These are phyloP conservation scores for Mycena olivaceomarginata DNA, from an alignment of 768 basidiomycete species.

Conservation along the genomic window DNA sequence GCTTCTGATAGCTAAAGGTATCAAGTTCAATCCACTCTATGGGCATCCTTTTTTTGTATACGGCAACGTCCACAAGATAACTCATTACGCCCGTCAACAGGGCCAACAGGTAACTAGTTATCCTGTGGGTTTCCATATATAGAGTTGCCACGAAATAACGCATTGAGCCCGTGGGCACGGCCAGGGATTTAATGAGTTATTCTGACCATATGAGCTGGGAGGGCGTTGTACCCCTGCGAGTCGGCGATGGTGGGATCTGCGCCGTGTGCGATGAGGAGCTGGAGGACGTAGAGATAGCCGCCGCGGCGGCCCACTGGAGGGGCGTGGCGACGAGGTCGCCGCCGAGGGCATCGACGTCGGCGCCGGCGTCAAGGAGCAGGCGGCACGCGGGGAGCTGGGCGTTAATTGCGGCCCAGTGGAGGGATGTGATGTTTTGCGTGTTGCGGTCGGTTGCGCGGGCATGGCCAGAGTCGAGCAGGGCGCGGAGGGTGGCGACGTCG, in stretches of 20 bases:
- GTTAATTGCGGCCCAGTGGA: constrained; percentile 99
- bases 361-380: constrained; percentile 92
- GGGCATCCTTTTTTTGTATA: too few species aligned
- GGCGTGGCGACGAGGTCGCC: constrained; percentile 97
- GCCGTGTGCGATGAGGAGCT: constrained; percentile 86
- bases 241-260: constrained; percentile 78
- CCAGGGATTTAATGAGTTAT: too few species aligned
- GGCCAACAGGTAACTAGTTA: too few species aligned
- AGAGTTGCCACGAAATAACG: too few species aligned
- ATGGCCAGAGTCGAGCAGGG: constrained; percentile 78
- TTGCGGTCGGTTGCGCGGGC: constrained; percentile 88
- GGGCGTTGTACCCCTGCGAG: constrained; percentile 96
- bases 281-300: constrained; percentile 97
- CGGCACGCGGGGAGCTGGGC: constrained; percentile 93
- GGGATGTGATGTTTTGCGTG: constrained; percentile 92
- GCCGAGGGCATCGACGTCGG: constrained; percentile 95
- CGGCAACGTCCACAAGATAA: too few species aligned
- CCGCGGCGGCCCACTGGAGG: constrained; percentile 99
- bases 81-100: too few species aligned
- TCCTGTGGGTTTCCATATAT: too few species aligned
- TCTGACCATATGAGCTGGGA: too few species aligned
- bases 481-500: constrained; percentile 78
- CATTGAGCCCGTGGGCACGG: too few species aligned
- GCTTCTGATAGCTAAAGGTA: too few species aligned
- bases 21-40: too few species aligned